Percentiles rank a stretch among this genome's conserved stretches.
Evolutionary conservation across 345 rosid genomes (phyloP).

Genomic region (Sonneratia alba): DNA sequence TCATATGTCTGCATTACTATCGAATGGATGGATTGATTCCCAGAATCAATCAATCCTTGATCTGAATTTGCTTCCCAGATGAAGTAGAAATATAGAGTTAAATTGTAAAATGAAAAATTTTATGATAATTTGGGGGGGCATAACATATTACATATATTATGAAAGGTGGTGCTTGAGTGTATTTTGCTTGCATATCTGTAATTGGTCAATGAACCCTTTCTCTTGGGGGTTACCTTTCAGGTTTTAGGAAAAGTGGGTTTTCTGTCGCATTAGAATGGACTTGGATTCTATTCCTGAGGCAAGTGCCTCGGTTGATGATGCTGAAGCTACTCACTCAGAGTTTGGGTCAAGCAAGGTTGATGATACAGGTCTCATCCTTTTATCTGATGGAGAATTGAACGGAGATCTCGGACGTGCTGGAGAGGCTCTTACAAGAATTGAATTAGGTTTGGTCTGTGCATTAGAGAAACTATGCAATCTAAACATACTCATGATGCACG

Average conservation of each 20-base stretch:
- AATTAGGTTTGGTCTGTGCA: constrained; percentile 61
- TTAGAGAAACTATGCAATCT: constrained; percentile 75
- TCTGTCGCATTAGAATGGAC: constrained; percentile 29
- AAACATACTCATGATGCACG: constrained; percentile 60
- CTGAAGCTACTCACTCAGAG: constrained; percentile 35
- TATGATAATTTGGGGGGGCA: too few relatives aligned
- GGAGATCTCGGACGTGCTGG: constrained; percentile 31
- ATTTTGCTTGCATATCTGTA: neutral
- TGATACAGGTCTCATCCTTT: constrained; percentile 28
- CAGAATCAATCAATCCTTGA: too few relatives aligned
- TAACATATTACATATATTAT: too few relatives aligned
- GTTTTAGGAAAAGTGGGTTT: constrained; percentile 4
- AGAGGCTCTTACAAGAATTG: constrained; percentile 44
- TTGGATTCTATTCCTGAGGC: constrained; percentile 24
- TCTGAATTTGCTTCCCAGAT: too few relatives aligned
- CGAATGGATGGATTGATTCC: too few relatives aligned
- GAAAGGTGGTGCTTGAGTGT: too few relatives aligned
- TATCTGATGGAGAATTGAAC: constrained; percentile 30
- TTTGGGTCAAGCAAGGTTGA: constrained; percentile 39
- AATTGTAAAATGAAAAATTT: too few relatives aligned
- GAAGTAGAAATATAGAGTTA: too few relatives aligned
- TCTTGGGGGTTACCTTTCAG: constrained; percentile 4
- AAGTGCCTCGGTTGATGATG: constrained; percentile 39
- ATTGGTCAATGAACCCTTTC: neutral
- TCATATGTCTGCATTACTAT: too few relatives aligned